Evolutionary conservation across 2,329 filamentous ascomycete species (phyloP).

Genomic region (Incumbomyces lentus): DNA sequence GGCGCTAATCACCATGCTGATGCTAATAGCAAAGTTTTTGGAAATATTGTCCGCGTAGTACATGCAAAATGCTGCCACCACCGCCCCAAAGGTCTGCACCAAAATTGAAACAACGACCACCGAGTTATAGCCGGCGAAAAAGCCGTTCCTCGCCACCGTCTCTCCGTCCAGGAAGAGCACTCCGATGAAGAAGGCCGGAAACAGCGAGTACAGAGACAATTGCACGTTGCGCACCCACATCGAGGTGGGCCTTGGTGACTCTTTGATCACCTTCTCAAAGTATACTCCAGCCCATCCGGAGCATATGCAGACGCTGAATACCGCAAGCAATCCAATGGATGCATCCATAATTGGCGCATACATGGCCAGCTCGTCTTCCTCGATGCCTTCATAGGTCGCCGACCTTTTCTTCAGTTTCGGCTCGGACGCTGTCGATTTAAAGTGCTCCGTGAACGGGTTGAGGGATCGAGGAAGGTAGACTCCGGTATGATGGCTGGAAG

Average conservation of each 20-base stretch:
- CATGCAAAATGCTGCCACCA: constrained; percentile 72
- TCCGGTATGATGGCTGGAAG: constrained; percentile 45
- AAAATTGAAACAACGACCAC: constrained; percentile 78
- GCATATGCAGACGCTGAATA: constrained; percentile 64
- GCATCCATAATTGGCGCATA: constrained; percentile 58
- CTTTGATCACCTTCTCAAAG: constrained; percentile 74
- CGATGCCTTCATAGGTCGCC: constrained; percentile 83
- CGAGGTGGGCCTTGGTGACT: constrained; percentile 63
- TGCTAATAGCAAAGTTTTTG: constrained; percentile 87
- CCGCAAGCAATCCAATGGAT: constrained; percentile 66
- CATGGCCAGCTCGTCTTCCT: constrained; percentile 44
- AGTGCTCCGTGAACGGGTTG: constrained; percentile 61
- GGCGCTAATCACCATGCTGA: constrained; percentile 81
- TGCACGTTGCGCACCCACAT: constrained; percentile 95
- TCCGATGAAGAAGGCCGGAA: constrained; percentile 77
- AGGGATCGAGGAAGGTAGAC: constrained; percentile 67
- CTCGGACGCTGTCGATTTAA: constrained; percentile 33
- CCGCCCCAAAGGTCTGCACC: constrained; percentile 72
- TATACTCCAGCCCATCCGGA: constrained; percentile 70
- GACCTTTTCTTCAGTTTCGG: constrained; percentile 55
- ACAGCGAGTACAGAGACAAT: constrained; percentile 84
- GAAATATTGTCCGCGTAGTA: constrained; percentile 81
- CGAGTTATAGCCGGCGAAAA: constrained; percentile 91
- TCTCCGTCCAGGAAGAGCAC: constrained; percentile 79
- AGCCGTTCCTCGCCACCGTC: constrained; percentile 71